phyloP scores from a whole-genome alignment of 1,139 yeast species.

The Geotrichum restrictum region DNA sequence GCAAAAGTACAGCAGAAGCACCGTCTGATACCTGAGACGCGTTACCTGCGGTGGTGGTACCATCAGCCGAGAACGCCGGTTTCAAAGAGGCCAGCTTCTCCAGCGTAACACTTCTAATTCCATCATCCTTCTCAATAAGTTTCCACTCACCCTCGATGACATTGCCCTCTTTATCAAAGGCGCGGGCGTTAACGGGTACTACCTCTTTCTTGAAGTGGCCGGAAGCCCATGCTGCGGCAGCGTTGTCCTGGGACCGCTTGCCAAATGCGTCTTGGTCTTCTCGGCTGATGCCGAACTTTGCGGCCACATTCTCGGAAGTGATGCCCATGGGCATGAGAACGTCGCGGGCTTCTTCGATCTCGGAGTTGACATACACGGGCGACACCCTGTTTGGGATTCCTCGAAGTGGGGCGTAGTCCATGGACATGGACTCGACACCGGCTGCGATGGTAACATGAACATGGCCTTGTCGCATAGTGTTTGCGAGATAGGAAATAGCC shows the following conservation, averaged over 20 bases:
- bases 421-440: constrained; percentile 48
- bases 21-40: constrained; percentile 47
- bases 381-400: constrained; percentile 40
- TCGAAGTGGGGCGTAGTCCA: constrained; percentile 44
- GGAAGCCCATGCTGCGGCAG: constrained; percentile 39
- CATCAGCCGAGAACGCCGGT: constrained; percentile 42
- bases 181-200: constrained; percentile 40
- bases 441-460: constrained; percentile 43
- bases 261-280: constrained; percentile 43
- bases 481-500: constrained; percentile 41
- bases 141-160: constrained; percentile 27
- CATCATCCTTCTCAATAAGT: constrained; percentile 38
- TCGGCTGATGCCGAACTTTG: constrained; percentile 34
- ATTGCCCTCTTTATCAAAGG: constrained; percentile 28
- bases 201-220: constrained; percentile 44
- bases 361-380: constrained; percentile 28
- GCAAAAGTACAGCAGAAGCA: constrained; percentile 43
- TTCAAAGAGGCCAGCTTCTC: constrained; percentile 38
- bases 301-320: constrained; percentile 41
- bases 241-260: constrained; percentile 40
- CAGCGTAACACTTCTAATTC: constrained; percentile 37
- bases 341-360: constrained; percentile 36
- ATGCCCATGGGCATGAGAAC: constrained; percentile 44
- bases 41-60: constrained; percentile 45
- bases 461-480: constrained; percentile 36